Conservation (phyloP, 2,329 filamentous ascomycete species). For the Helotiales sp. region DNA sequence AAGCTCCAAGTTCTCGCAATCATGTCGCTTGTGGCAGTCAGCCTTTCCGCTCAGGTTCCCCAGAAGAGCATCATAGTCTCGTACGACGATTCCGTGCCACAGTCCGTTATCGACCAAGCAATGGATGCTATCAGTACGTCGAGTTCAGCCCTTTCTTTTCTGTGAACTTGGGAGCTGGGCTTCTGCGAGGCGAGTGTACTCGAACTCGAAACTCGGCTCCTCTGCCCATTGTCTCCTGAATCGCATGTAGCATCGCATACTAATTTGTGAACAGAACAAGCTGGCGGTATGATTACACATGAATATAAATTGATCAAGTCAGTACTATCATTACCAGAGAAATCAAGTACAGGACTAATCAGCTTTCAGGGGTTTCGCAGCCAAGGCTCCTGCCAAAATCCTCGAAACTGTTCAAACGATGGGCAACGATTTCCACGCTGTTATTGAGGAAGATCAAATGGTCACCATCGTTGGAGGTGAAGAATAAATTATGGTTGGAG, state of each 20-base stretch:
- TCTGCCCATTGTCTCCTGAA: no score
- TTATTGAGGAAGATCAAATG: constrained; percentile 76
- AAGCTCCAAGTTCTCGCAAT: constrained; percentile 58
- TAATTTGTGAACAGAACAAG: no score
- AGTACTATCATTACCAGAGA: constrained; percentile 30
- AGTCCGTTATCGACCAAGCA: constrained; percentile 67
- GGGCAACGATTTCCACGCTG: constrained; percentile 59
- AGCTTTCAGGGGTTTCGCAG: constrained; percentile 69
- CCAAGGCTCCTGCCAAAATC: constrained; percentile 67
- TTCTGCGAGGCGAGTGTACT: no score
- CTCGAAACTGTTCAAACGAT: constrained; percentile 66
- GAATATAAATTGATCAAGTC: constrained; percentile 70
- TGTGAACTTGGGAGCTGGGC: no score
- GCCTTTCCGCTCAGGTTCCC: constrained; percentile 54
- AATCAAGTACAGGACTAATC: constrained; percentile 1
- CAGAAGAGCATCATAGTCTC: constrained; percentile 77
- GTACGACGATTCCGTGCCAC: constrained; percentile 68
- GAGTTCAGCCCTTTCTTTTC: no score
- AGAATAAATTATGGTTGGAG: neutral
- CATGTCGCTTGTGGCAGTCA: constrained; percentile 57
- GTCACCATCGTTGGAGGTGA: constrained; percentile 40
- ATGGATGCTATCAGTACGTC: constrained; percentile 72
- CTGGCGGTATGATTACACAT: constrained; percentile 78
- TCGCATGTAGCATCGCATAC: no score
- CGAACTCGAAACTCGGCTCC: no score